Conservation (phyloP, 2,329 filamentous ascomycete genomes). For the Sclerotinia borealis region DNA sequence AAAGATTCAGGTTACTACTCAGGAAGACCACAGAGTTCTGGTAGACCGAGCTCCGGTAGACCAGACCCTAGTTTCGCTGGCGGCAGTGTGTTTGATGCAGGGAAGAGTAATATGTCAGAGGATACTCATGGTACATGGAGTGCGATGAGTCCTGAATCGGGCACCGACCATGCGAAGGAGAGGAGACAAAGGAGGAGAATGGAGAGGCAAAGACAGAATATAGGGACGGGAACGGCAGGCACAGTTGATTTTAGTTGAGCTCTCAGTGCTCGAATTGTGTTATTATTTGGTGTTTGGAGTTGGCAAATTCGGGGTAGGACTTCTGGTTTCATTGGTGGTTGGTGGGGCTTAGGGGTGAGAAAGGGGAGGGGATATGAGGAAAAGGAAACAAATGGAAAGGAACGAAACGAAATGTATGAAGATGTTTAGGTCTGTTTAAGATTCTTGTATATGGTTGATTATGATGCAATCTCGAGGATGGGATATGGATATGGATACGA, state of each 20-base stretch:
- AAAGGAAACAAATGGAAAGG: neutral
- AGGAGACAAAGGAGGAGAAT: conserved; percentile 49
- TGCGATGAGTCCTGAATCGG: conserved; percentile 28
- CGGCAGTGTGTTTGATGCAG: conserved; percentile 11
- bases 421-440: neutral
- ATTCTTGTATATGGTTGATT: neutral
- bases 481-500: neutral
- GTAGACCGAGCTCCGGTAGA: conserved; percentile 20
- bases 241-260: conserved; percentile 6
- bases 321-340: neutral
- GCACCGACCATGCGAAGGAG: conserved; percentile 39
- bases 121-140: conserved; percentile 32
- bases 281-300: conserved; percentile 3
- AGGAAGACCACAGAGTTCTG: conserved; percentile 36
- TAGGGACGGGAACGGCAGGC: conserved; percentile 1
- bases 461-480: neutral
- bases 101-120: conserved; percentile 24
- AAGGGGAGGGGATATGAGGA: neutral
- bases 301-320: neutral
- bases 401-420: neutral
- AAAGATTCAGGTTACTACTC: conserved; percentile 61
- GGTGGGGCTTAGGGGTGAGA: neutral
- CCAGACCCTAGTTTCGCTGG: conserved; percentile 22
- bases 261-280: neutral
- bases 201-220: conserved; percentile 41